phyloP scores from a whole-genome alignment of 2,329 filamentous ascomycete species.

The Orbilia oligospora region DNA sequence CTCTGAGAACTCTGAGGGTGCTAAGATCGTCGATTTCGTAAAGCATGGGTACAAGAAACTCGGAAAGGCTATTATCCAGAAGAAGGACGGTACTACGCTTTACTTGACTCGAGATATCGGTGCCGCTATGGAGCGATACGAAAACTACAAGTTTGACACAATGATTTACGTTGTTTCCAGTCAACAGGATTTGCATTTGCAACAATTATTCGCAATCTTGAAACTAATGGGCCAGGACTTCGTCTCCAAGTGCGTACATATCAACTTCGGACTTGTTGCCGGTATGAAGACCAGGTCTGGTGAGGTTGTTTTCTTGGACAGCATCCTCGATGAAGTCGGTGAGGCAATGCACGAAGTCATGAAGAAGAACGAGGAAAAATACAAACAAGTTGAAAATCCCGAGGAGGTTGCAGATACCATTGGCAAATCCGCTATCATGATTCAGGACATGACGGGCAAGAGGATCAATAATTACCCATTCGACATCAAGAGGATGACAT shows the following conservation, averaged over 20 bases:
- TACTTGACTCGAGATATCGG: conserved; percentile 85
- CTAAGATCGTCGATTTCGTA: conserved; percentile 79
- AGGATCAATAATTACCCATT: conserved; percentile 78
- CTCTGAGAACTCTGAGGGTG: conserved; percentile 79
- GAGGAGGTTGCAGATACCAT: conserved; percentile 85
- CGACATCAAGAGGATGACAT: conserved; percentile 85
- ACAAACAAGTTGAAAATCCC: conserved; percentile 88
- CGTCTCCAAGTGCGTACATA: conserved; percentile 77
- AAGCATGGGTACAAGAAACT: conserved; percentile 78
- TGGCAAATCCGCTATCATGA: conserved; percentile 95
- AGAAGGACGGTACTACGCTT: conserved; percentile 80
- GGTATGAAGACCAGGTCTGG: conserved; percentile 80
- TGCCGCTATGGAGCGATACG: conserved; percentile 77
- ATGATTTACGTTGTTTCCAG: conserved; percentile 85
- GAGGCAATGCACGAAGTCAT: conserved; percentile 99
- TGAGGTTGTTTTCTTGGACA: conserved; percentile 81
- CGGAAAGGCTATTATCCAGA: conserved; percentile 79
- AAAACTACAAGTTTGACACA: conserved; percentile 77
- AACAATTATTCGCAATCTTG: conserved; percentile 82
- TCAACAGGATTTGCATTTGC: conserved; percentile 80
- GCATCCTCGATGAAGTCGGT: conserved; percentile 82
- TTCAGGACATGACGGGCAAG: conserved; percentile 98
- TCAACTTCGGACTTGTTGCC: conserved; percentile 81
- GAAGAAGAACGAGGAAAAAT: conserved; percentile 90
- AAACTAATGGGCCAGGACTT: conserved; percentile 80